Evolutionary conservation across 345 rosid genomes (phyloP), one percentile per base, ranked within the genome.

Genomic region (Linum usitatissimum): DNA sequence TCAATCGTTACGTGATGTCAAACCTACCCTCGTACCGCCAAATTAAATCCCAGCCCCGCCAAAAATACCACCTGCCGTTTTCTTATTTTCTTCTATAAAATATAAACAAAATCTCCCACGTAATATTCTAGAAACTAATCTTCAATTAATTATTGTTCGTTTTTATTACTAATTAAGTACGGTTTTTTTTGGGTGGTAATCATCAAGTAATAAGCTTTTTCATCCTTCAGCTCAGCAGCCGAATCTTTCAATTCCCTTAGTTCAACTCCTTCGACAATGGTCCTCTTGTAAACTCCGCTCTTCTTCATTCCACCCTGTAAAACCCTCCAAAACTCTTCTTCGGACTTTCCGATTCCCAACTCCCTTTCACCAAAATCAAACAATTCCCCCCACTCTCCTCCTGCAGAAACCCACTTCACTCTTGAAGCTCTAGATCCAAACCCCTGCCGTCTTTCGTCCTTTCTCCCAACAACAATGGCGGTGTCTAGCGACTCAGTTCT

Each of bases 321-420:
- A 45, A 63, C 62, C 53, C 57, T 13, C 60, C 71, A 59, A 36
- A 39, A 20, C 59, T 19, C 31, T 34, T 66, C 17, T n/a, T 48
- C 80, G 77, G 81, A 71, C 70, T 64, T 62, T 67, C 18, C 84
- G 42, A 75, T 49, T 49, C 60, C 28, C 66, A 45, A 53, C 59
- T 56, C 23, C 62, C 59, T 7, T 23, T 34, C 61, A 21, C 55
- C 34, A 9, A 54, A 62, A 23, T 59, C 28, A 23, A 63, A 57
- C 6, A 63, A 49, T 66, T 30, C 48, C 57, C 12, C 20, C 30
- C 30, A 19, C 0, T 42, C 31, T 6, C 20, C 38, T 6, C 21
- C 38, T 34, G 38, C 59, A 19, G 49, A 30, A n/a, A 58, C 64
- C 57, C 57, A 49, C 14, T 55, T 67, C 53, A 28, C 39, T 34